Base-by-base conservation (phyloP, 1,284 basidiomycete genomes). In the Wallemia ichthyophaga region DNA sequence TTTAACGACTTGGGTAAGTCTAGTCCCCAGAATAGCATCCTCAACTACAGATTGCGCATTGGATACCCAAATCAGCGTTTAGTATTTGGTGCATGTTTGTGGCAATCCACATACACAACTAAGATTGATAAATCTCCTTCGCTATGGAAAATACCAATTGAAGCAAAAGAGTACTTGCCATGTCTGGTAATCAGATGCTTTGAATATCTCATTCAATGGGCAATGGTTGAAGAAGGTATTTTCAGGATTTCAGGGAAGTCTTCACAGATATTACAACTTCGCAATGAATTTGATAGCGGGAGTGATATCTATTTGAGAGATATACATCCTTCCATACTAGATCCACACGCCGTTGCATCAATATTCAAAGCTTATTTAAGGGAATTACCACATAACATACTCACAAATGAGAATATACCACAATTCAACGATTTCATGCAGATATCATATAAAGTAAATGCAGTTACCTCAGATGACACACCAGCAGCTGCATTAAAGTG, bases 311-410 rank as follows among this genome's bases (percentile, higher is more conserved):
- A 87, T 66, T 76, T 92, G 70, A 71, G 73, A 26, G 75, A 78
- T 62, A 82, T 79, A 64, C 76, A 77, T 56, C 84, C 85, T 25
- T 78, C 81, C 19, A 85, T 91, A 65, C 71, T 92, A 27, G 87
- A 92, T 67, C 87, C 87, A 32, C 86, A 92, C 66, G 84, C 87
- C 1, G 87, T 95, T 17, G 80, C 89, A 28, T 85, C 85, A 33
- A 73, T 72, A 21, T 74, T 73, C 67, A 75, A 75, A 63, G 67
- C 70, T 19, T 75, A 71, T 63, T 63, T 75, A 25, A 65, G 74
- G 61, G 73, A 74, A 65, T 63, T 48, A 48, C 37, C 37, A 48
- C 37, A 48, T 21, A 48, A 48, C 37, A 48, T 48, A 48, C 37
- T 48, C n/a, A 48, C 13, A 3, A 21, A 48, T 48, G 37, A 48